Percentiles rank a stretch among this genome's conserved stretches.
phyloP scores from a whole-genome alignment of 139 green algal species.

The Pycnococcus provasolii region DNA sequence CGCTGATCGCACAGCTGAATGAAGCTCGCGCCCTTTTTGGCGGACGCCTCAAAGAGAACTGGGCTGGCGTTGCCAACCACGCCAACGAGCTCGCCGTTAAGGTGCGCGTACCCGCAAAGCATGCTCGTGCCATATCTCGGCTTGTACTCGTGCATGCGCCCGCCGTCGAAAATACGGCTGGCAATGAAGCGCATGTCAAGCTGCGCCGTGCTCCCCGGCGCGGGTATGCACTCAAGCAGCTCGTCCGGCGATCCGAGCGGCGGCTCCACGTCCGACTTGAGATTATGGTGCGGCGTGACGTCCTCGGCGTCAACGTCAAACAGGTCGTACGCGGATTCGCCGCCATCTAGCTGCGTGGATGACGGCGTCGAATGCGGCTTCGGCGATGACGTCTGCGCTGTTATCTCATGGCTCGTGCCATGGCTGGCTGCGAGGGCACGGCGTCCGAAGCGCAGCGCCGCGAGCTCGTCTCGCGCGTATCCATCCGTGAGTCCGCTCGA shows the following conservation, averaged over 20 bases:
- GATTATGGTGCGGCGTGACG: too few species aligned
- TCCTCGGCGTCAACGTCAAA: too few species aligned
- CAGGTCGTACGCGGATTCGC: too few species aligned
- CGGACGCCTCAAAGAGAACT: constrained; percentile 73
- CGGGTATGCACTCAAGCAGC: too few species aligned
- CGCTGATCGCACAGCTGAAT: constrained; percentile 70
- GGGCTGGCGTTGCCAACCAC: constrained; percentile 82
- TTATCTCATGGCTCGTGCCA: too few species aligned
- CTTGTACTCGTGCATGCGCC: constrained; percentile 67
- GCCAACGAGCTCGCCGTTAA: constrained; percentile 42
- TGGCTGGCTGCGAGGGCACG: not conserved
- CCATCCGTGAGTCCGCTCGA: constrained; percentile 50
- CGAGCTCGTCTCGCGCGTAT: constrained; percentile 11
- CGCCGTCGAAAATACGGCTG: not conserved
- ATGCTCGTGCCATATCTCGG: constrained; percentile 72
- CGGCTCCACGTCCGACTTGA: too few species aligned
- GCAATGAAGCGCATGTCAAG: too few species aligned
- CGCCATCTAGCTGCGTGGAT: too few species aligned
- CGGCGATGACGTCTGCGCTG: too few species aligned
- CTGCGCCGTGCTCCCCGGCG: too few species aligned
- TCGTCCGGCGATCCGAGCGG: too few species aligned
- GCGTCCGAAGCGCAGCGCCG: not conserved
- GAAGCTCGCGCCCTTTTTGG: constrained; percentile 76
- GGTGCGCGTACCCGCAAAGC: constrained; percentile 52
- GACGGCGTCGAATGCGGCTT: too few species aligned